Evolutionary conservation across 768 basidiomycete species (phyloP), one percentile per base, ranked within the genome.

Genomic region (Mycena pura): DNA sequence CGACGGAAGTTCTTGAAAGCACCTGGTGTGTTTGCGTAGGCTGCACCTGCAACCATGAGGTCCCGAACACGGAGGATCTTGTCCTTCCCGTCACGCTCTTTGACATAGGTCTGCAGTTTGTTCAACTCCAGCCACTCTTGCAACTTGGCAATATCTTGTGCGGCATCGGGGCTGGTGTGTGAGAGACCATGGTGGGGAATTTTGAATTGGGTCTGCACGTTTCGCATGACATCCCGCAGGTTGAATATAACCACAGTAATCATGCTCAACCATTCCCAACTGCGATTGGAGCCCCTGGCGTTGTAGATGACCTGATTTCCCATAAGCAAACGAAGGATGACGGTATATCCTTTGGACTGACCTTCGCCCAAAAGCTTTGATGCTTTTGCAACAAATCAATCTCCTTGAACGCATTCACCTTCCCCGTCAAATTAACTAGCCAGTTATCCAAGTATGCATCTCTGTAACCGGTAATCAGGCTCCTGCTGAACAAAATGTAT

Each of bases 391-490:
- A 31, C n/a, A 75, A 53, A 36, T 75, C 73, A 38, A 69, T 54
- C 47, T 76, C 70, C 31, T 69, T 66, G 59, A 70, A 76, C 3
- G 41, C 46, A 2, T 65, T 65, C 0, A 64, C 44, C 11, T 63
- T 29, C 13, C 72, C 72, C 32, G 64, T 67, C n/a, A 67, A 46
- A 32, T 72, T 73, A n/a, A n/a, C n/a, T n/a, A n/a, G n/a, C n/a
- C n/a, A n/a, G n/a, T n/a, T n/a, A n/a, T n/a, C n/a, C n/a, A 31
- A 74, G 72, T 8, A 76, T 63, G 73, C 73, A 74, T 50, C 72
- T 73, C 28, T 53, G 61, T 24, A 74, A 25, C 41, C 73, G 66
- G 0, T 69, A 68, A 17, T 70, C 34, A 8, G 50, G 3, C 7
- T 6, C 19, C 21, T 34, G 5, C 7, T 11, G 8, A 19, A 34